These are phyloP conservation scores for Lecanoromycetidae sp. DNA, from an alignment of 2,329 filamentous ascomycete genomes.

Conservation along the genomic window DNA sequence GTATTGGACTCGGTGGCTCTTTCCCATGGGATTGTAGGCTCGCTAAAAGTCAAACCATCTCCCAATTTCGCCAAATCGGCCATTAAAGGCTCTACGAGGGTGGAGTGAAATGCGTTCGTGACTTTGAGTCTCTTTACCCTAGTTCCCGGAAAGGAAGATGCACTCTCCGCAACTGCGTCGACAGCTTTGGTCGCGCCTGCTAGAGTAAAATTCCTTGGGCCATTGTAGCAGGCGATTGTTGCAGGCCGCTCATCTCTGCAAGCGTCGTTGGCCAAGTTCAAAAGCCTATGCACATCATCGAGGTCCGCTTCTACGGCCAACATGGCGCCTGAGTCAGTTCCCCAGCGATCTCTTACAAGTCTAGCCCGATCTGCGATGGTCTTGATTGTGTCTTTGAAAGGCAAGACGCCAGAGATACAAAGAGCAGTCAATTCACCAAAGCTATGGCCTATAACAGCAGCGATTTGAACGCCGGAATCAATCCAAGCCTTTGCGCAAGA, in stretches of 20 bases:
- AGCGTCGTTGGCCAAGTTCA: neutral
- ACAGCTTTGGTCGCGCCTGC: conserved; percentile 24
- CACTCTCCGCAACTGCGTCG: conserved; percentile 11
- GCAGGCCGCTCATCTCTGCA: conserved; percentile 1
- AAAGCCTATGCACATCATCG: conserved; percentile 17
- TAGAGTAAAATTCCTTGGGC: conserved; percentile 33
- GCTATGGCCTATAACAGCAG: conserved; percentile 25
- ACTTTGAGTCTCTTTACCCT: conserved; percentile 32
- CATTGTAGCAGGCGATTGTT: conserved; percentile 39
- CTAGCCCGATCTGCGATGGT: conserved; percentile 24
- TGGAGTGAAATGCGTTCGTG: conserved; percentile 39
- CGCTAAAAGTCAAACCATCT: conserved; percentile 24
- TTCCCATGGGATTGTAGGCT: conserved; percentile 27
- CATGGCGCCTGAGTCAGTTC: conserved; percentile 30
- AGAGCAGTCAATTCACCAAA: conserved; percentile 24
- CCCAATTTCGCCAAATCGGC: conserved; percentile 22
- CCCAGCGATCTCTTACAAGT: conserved; percentile 26
- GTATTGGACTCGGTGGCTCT: conserved; percentile 16
- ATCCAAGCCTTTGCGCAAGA: conserved; percentile 25
- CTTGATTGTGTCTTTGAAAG: conserved; percentile 20
- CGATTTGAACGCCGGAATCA: conserved; percentile 21
- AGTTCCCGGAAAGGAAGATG: neutral
- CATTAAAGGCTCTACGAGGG: conserved; percentile 29
- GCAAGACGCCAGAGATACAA: conserved; percentile 21
- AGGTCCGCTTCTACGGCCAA: conserved; percentile 27